phyloP scores from a whole-genome alignment of 2,329 filamentous ascomycete species.

The Fusarium sulawesiense region DNA sequence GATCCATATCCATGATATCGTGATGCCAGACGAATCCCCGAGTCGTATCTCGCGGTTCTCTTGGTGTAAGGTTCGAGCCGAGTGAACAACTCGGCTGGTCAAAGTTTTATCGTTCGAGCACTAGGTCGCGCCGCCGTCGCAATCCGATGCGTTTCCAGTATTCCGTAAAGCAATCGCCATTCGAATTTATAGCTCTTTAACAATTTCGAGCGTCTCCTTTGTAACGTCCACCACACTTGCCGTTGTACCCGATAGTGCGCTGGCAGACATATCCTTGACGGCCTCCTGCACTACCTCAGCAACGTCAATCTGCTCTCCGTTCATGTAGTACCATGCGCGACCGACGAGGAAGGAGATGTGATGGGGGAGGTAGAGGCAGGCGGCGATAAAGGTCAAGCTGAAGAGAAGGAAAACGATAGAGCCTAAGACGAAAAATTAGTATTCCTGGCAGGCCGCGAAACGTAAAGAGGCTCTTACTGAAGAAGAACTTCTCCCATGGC shows the following conservation, averaged over 20 bases:
- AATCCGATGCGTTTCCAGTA: neutral
- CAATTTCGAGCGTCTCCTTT: slow-evolving; percentile 44
- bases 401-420: slow-evolving; percentile 91
- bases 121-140: neutral
- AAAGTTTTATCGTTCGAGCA: neutral
- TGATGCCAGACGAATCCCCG: slow-evolving; percentile 22
- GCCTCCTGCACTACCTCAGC: slow-evolving; percentile 50
- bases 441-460: neutral
- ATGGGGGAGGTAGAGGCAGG: slow-evolving; percentile 91
- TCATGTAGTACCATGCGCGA: slow-evolving; percentile 94
- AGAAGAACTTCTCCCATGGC: slow-evolving; percentile 93
- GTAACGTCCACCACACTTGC: slow-evolving; percentile 41
- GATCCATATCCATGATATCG: slow-evolving; percentile 37
- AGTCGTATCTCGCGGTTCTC: neutral
- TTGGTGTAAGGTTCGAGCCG: neutral
- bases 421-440: slow-evolving; percentile 67
- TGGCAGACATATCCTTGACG: slow-evolving; percentile 49
- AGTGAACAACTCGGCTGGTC: neutral
- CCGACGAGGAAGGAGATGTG: slow-evolving; percentile 85
- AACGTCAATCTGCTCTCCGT: slow-evolving; percentile 76
- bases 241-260: slow-evolving; percentile 46
- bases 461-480: slow-evolving; percentile 74
- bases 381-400: slow-evolving; percentile 86
- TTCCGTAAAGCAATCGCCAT: neutral
- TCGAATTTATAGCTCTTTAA: slow-evolving; percentile 51